Evolutionary conservation across 75 land plant species (phyloP).

Genomic region (Isoetes taiwanensis): DNA sequence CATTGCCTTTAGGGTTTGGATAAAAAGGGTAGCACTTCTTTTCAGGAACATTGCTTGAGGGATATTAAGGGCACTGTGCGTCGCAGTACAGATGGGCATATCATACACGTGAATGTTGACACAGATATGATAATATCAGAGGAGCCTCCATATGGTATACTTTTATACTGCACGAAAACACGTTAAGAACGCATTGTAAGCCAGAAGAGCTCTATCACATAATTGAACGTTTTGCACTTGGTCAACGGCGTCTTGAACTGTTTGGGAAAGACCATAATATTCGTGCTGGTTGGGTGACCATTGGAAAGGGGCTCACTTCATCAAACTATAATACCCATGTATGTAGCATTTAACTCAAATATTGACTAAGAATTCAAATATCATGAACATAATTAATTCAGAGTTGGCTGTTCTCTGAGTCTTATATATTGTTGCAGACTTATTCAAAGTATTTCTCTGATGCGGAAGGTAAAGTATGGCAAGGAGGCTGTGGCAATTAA

Average conservation of each 20-base stretch:
- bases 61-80: slow-evolving; percentile 98
- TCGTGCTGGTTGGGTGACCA: slow-evolving; percentile 91
- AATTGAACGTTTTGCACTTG: slow-evolving; percentile 91
- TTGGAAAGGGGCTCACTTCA: slow-evolving; percentile 79
- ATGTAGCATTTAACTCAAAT: too few species aligned
- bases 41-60: slow-evolving; percentile 99
- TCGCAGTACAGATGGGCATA: slow-evolving; percentile 96
- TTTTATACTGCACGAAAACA: too few species aligned
- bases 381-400: too few species aligned
- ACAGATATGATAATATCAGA: slow-evolving; percentile 96
- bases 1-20: too few species aligned
- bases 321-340: slow-evolving; percentile 92
- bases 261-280: slow-evolving; percentile 99
- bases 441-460: slow-evolving; percentile 65
- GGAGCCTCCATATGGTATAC: slow-evolving; percentile 84
- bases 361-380: too few species aligned
- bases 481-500: slow-evolving; percentile 93
- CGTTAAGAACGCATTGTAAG: too few species aligned
- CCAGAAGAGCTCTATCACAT: slow-evolving; percentile 97
- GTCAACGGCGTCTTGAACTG: slow-evolving; percentile 86
- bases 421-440: slow-evolving; percentile 30
- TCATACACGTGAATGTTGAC: slow-evolving; percentile 98
- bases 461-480: slow-evolving; percentile 95
- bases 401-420: too few species aligned
- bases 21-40: too few species aligned